These are phyloP conservation scores for Immersiporthe knoxdaviesiana DNA, from an alignment of 2,329 filamentous ascomycete species.

Conservation along the genomic window DNA sequence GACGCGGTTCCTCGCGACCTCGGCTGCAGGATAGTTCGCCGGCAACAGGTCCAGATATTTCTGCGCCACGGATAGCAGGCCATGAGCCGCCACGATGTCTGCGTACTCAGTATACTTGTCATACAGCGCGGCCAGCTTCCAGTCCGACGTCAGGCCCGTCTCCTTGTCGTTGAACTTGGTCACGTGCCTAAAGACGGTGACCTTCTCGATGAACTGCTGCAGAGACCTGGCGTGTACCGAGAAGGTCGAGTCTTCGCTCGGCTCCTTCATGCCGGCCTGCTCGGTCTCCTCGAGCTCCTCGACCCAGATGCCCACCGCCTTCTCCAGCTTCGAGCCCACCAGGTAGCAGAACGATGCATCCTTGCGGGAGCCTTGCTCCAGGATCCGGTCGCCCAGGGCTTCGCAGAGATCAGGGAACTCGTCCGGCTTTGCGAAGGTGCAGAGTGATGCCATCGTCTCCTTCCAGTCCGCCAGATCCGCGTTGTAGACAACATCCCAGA, in stretches of 20 bases:
- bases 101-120: conserved; percentile 97
- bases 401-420: conserved; percentile 97
- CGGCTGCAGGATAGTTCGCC: conserved; percentile 79
- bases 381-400: conserved; percentile 86
- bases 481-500: conserved; percentile 98
- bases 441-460: conserved; percentile 92
- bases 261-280: conserved; percentile 70
- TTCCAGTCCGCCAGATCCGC: conserved; percentile 94
- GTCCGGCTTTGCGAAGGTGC: conserved; percentile 87
- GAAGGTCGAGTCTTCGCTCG: conserved; percentile 77
- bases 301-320: conserved; percentile 94
- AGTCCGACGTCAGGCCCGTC: conserved; percentile 70
- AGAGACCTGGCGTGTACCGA: conserved; percentile 87
- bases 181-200: conserved; percentile 92
- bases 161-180: conserved; percentile 88
- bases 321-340: conserved; percentile 94
- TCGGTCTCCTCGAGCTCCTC: conserved; percentile 86
- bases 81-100: conserved; percentile 89
- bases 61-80: conserved; percentile 82
- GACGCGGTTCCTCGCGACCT: conserved; percentile 83
- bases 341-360: conserved; percentile 97
- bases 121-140: conserved; percentile 88
- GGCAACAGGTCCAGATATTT: conserved; percentile 91
- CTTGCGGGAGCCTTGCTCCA: conserved; percentile 77
- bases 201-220: conserved; percentile 97